phyloP scores from a whole-genome alignment of 805 yeast genomes.

The Saturnispora diversa region DNA sequence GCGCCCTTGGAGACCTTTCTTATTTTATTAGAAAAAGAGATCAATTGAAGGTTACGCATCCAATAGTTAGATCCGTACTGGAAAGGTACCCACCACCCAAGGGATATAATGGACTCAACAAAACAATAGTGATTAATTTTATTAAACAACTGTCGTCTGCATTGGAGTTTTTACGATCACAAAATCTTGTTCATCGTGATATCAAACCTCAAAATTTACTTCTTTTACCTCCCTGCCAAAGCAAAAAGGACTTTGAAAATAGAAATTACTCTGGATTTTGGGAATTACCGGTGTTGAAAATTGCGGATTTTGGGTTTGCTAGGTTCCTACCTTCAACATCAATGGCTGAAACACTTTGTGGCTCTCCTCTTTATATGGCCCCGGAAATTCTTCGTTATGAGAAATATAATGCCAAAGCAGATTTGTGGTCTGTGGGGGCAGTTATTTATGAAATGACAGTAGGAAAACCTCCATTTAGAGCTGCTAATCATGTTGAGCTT shows the following conservation, averaged over 20 bases:
- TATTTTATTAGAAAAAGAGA: slow-evolving; percentile 73
- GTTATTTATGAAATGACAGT: slow-evolving; percentile 92
- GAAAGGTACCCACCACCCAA: slow-evolving; percentile 77
- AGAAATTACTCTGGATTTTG: slow-evolving; percentile 66
- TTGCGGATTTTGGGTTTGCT: slow-evolving; percentile 98
- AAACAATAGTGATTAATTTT: slow-evolving; percentile 72
- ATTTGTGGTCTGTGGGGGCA: slow-evolving; percentile 97
- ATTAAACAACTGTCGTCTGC: slow-evolving; percentile 82
- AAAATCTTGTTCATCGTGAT: slow-evolving; percentile 88
- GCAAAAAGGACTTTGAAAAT: slow-evolving; percentile 50
- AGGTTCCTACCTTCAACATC: slow-evolving; percentile 88
- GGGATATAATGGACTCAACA: slow-evolving; percentile 70
- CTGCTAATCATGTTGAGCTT: slow-evolving; percentile 86
- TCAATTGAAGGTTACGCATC: slow-evolving; percentile 66
- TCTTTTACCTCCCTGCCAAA: slow-evolving; percentile 72
- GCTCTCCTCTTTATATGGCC: slow-evolving; percentile 97
- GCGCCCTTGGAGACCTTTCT: slow-evolving; percentile 90
- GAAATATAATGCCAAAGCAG: slow-evolving; percentile 95
- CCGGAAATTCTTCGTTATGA: slow-evolving; percentile 93
- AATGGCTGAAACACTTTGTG: slow-evolving; percentile 95
- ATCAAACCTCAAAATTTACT: slow-evolving; percentile 88
- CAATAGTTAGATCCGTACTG: slow-evolving; percentile 66
- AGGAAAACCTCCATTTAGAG: slow-evolving; percentile 95
- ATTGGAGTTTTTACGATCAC: slow-evolving; percentile 67
- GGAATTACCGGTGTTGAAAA: slow-evolving; percentile 83